Base-by-base conservation (phyloP, 306 rosid genomes). In the Canavalia gladiata region DNA sequence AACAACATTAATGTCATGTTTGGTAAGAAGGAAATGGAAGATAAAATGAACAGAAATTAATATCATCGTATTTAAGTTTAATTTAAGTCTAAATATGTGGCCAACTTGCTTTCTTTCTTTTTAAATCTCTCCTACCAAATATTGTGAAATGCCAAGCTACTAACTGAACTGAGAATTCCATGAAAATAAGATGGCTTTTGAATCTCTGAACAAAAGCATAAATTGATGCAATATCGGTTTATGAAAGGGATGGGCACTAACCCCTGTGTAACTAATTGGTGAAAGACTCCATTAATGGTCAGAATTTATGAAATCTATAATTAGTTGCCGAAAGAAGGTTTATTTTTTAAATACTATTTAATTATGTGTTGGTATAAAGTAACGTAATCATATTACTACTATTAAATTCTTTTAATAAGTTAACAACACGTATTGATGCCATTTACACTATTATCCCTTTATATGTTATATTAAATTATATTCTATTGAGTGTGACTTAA, bases 51-150 rank as follows among this genome's bases (percentile, higher is more conserved):
- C 25, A 18, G 25, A 18, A 18, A 18, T 18, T 18, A 18, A 59
- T 58, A 25, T 43, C 3, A 33, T 18, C 62, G 54, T 41, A 68
- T 12, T 59, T 43, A 11, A 54, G 12, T 68, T 63, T 39, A 50
- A 50, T 50, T 35, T 8, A 55, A 74, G 70, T 56, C 33, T 47
- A 68, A 45, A 46, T 50, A 50, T 39, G 66, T 68, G 58, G 30
- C 68, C 50, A 60, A 77, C 72, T 71, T 71, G 78, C 1, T 72
- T 72, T 74, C 62, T 63, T 68, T 43, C 35, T 54, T 54, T 62
- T 64, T 72, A 77, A 54, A 77, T 45, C 62, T 63, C 82, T 77
- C 79, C 68, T 54, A 83, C 73, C 86, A 83, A 83, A 62, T 82
- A 51, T 0, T 63, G 50, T 71, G 66, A 81, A 39, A 72, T 72